Conservation (phyloP, 768 basidiomycete species). For the Phanerochaete sordida region DNA sequence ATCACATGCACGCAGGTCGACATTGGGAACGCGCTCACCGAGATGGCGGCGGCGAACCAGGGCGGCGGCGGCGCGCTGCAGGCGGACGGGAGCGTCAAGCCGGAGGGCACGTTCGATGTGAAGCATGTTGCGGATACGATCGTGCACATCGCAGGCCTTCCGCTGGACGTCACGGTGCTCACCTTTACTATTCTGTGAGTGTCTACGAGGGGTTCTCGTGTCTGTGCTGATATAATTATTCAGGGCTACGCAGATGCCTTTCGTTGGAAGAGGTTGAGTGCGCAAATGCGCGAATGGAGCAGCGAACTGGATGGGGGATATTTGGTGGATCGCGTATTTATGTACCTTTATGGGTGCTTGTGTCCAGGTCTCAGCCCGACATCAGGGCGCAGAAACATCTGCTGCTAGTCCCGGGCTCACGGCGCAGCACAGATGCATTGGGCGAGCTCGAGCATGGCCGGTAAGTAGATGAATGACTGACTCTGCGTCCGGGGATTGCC, state of each 20-base stretch:
- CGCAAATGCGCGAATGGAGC: no score
- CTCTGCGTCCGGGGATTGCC: no score
- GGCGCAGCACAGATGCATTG: no score
- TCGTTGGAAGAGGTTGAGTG: constrained; percentile 39
- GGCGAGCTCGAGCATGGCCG: no score
- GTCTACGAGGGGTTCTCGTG: not conserved
- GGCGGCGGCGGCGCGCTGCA: constrained; percentile 63
- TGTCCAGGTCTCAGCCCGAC: no score
- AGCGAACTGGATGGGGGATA: no score
- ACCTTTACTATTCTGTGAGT: constrained; percentile 73
- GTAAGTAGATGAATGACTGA: no score
- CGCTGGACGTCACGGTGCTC: constrained; percentile 65
- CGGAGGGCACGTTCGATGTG: constrained; percentile 69
- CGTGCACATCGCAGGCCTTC: constrained; percentile 68
- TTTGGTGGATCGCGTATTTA: no score
- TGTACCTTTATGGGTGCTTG: no score
- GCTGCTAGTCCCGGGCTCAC: no score
- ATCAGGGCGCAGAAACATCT: no score
- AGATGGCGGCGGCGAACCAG: constrained; percentile 44
- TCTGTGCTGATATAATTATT: no score
- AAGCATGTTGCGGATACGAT: constrained; percentile 68
- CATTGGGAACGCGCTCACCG: constrained; percentile 76
- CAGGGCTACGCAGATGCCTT: constrained; percentile 47
- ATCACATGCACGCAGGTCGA: constrained; percentile 83
- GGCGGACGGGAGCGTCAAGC: constrained; percentile 54